Percentiles rank a stretch among this genome's conserved stretches.
Evolutionary conservation across 2,329 filamentous ascomycete species (phyloP).

Genomic region (Fusarium tricinctum): DNA sequence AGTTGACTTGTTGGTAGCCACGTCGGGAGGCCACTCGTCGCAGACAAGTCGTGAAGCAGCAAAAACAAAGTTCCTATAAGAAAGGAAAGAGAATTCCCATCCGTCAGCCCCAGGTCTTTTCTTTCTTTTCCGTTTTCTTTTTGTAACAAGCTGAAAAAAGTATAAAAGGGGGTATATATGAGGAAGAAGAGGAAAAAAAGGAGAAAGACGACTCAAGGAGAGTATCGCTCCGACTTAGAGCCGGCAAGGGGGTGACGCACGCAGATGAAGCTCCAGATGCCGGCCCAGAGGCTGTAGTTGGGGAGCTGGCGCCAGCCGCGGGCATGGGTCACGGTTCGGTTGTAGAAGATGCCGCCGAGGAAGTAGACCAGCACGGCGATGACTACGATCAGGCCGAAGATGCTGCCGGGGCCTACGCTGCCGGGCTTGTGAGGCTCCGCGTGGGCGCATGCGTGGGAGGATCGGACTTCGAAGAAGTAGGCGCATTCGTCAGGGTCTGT

Average conservation of each 20-base stretch:
- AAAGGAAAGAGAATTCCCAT: conserved; percentile 27
- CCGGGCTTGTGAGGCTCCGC: conserved; percentile 79
- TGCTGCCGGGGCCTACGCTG: conserved; percentile 76
- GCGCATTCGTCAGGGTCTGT: conserved; percentile 88
- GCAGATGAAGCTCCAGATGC: conserved; percentile 85
- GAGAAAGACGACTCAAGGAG: conserved; percentile 39
- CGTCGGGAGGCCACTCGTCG: conserved; percentile 73
- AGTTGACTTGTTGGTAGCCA: conserved; percentile 76
- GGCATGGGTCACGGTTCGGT: conserved; percentile 93
- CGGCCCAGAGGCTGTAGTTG: conserved; percentile 93
- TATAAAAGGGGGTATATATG: not conserved
- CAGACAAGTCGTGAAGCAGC: conserved; percentile 77
- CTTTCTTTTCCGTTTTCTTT: conserved; percentile 9
- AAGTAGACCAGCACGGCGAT: conserved; percentile 88
- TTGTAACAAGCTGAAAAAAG: conserved; percentile 3
- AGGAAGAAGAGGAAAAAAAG: not conserved
- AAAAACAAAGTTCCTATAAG: conserved; percentile 74
- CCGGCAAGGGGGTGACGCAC: conserved; percentile 60
- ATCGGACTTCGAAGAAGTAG: conserved; percentile 95
- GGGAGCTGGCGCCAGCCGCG: conserved; percentile 95
- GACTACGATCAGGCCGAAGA: conserved; percentile 89
- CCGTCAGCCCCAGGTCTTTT: conserved; percentile 45
- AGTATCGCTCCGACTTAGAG: conserved; percentile 51
- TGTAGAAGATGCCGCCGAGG: conserved; percentile 93
- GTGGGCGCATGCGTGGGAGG: conserved; percentile 81